Conservation (phyloP, 1,139 yeast species). For the Debaryomycetaceae sp. region DNA sequence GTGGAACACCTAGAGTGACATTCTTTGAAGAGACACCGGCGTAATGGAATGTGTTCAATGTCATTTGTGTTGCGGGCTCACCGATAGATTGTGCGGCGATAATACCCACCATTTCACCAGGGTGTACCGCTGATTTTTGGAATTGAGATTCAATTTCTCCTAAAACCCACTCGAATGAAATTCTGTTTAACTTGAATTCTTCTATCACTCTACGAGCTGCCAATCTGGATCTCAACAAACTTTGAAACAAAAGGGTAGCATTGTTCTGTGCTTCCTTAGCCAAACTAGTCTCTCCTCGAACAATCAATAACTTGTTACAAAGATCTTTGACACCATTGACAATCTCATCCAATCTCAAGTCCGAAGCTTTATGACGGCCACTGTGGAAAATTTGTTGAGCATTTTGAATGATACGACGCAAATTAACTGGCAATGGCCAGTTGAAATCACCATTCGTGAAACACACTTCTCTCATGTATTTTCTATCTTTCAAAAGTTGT, state of each 20-base stretch:
- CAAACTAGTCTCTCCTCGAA: conserved; percentile 78
- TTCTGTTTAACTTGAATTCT: conserved; percentile 79
- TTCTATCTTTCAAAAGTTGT: conserved; percentile 75
- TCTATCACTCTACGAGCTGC: conserved; percentile 89
- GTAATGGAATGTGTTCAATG: conserved; percentile 98
- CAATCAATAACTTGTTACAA: conserved; percentile 64
- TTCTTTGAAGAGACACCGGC: conserved; percentile 99
- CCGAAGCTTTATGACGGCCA: conserved; percentile 88
- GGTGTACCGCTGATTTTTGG: conserved; percentile 89
- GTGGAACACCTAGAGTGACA: conserved; percentile 98
- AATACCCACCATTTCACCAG: conserved; percentile 99
- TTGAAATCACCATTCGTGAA: conserved; percentile 92
- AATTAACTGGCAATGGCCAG: conserved; percentile 97
- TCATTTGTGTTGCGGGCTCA: conserved; percentile 99
- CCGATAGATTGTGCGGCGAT: conserved; percentile 99
- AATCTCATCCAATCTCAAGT: conserved; percentile 79
- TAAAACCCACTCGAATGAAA: conserved; percentile 92
- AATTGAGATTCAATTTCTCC: conserved; percentile 94
- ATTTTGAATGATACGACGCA: conserved; percentile 94
- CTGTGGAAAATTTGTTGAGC: conserved; percentile 96
- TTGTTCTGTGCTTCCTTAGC: conserved; percentile 86
- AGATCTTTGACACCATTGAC: conserved; percentile 69
- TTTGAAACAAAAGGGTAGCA: conserved; percentile 87
- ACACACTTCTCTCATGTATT: conserved; percentile 69
- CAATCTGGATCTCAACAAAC: conserved; percentile 86